These are phyloP conservation scores for Amanita molliuscula DNA, from an alignment of 768 basidiomycete genomes.

Conservation along the genomic window DNA sequence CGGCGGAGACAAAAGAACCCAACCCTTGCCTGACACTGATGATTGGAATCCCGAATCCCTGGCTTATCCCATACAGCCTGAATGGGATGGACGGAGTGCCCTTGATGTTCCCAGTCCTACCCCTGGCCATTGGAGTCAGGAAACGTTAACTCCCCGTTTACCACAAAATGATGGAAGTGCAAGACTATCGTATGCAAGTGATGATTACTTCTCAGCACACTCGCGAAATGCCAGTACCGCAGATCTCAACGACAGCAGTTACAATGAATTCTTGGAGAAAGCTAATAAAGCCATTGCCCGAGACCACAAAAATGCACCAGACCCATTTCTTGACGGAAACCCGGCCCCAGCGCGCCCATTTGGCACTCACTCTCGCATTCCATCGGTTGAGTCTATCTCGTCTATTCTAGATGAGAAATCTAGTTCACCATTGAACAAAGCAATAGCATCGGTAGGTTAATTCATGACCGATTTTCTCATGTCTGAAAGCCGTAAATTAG, in stretches of 20 bases:
- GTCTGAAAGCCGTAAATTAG: constrained; percentile 21
- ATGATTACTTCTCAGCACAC: constrained; percentile 41
- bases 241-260: constrained; percentile 29
- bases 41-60: constrained; percentile 74
- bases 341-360: constrained; percentile 63
- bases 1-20: constrained; percentile 37
- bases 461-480: neutral
- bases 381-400: constrained; percentile 86
- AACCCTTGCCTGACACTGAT: constrained; percentile 54
- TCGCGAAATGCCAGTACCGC: constrained; percentile 21
- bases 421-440: constrained; percentile 89
- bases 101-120: constrained; percentile 34
- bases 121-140: constrained; percentile 57
- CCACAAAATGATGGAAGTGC: constrained; percentile 21
- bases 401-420: constrained; percentile 88
- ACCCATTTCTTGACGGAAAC: constrained; percentile 72
- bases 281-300: constrained; percentile 79
- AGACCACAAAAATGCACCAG: constrained; percentile 68
- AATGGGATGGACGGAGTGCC: constrained; percentile 62
- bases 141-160: constrained; percentile 32
- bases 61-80: constrained; percentile 57
- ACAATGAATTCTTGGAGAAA: constrained; percentile 72
- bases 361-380: constrained; percentile 66
- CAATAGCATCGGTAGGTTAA: constrained; percentile 66
- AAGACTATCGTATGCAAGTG: constrained; percentile 43